Base-by-base conservation (phyloP, 2,329 filamentous ascomycete genomes). In the Fusarium praegraminearum region DNA sequence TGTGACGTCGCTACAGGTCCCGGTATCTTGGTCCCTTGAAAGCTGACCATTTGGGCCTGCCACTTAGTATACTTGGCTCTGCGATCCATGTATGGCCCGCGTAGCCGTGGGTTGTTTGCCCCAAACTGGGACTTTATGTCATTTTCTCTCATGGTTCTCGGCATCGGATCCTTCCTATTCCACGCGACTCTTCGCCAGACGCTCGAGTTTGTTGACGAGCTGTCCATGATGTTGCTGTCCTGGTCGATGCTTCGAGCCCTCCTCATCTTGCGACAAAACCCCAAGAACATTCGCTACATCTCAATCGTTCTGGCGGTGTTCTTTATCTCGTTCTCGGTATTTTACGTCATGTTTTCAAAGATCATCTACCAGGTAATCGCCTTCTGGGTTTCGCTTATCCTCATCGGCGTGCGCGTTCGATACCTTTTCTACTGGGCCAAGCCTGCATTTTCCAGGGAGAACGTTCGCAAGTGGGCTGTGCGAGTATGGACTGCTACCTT, bases 151-250 rank as follows among this genome's bases (percentile, higher is more conserved):
- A 67, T 84, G 35, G 41, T 78, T 9, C 78, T 84, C 35, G 83
- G 83, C 54, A 51, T 83, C 43, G 76, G 76, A 28, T 85, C 83
- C 1, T 79, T 80, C 50, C 52, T 79, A 13, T 85, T 82, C 70
- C 83, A 85, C 67, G 82, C 82, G 33, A 80, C 81, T 10, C 77
- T 85, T 20, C 82, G 78, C 54, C 81, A 82, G 50, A 73, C 73
- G 2, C 73, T 82, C 8, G 80, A 85, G 67, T 83, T 83, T 62
- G 82, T 81, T 66, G 87, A 89, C 69, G 87, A 89, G 70, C 77
- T 89, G n/a, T 84, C 85, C 56, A 89, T 88, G 87, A 81, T 88
- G 32, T 76, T 85, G 15, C 81, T 88, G 7, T 82, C 81, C 24
- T 85, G 83, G 63, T 80, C 85, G 1, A 80, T 89, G 57, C 78